Evolutionary conservation across 495 filamentous ascomycete species (phyloP).

Genomic region (Podospora pseudoanserina): DNA sequence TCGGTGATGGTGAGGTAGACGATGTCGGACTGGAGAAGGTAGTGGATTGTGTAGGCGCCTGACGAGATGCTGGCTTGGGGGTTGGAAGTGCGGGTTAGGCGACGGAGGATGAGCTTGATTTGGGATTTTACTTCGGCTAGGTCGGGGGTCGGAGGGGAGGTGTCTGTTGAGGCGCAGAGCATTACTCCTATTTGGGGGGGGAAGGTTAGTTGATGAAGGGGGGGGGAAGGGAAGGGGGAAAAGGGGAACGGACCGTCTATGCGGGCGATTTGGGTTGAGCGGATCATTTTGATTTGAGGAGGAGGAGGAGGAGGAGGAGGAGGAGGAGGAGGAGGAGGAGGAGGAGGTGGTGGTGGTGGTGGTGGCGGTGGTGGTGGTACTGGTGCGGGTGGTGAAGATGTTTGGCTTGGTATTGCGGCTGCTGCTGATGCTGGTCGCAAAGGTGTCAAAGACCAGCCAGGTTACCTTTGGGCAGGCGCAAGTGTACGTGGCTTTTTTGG

Average conservation of each 20-base stretch:
- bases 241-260: conserved; percentile 68
- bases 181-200: conserved; percentile 63
- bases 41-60: conserved; percentile 75
- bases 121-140: conserved; percentile 86
- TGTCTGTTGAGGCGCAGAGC: conserved; percentile 92
- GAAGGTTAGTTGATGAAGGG: conserved; percentile 20
- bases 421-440: background rate
- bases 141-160: conserved; percentile 57
- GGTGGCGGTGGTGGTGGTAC: conserved; percentile 3
- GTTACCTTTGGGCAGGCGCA: background rate
- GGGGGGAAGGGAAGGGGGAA: background rate
- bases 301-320: no score
- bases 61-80: conserved; percentile 90
- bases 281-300: conserved; percentile 64
- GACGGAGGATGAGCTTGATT: conserved; percentile 82
- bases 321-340: no score
- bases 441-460: conserved; percentile 1
- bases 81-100: conserved; percentile 81
- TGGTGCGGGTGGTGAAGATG: background rate
- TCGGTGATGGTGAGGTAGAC: conserved; percentile 93
- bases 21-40: conserved; percentile 75
- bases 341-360: background rate
- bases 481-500: conserved; percentile 20
- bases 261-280: conserved; percentile 89
- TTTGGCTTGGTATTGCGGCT: background rate